Base-by-base conservation (phyloP, 139 green algal genomes). In the Closterium sp. region DNA sequence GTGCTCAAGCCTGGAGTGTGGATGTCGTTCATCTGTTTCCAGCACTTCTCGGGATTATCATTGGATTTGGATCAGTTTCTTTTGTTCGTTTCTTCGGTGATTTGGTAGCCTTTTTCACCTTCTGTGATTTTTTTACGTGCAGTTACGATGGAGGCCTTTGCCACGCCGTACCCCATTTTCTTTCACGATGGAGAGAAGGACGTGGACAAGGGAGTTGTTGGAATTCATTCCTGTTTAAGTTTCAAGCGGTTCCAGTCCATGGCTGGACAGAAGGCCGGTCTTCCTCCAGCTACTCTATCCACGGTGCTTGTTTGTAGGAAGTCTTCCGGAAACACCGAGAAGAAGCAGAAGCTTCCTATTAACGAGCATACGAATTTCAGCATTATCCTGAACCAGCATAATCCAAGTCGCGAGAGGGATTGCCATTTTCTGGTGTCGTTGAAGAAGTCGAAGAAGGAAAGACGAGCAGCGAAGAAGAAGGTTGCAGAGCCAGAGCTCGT, bases 331-430 rank as follows among this genome's bases (percentile, higher is more conserved):
- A 33, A 84, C 25, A n/a, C 87, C 23, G 87, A 93, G 21, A 93
- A 93, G 85, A 85, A 87, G 66, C 90, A 91, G 1, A 93, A 93
- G 85, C 33, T 93, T 32, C 90, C 90, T 66, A 93, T 93, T 31
- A 91, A 88, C 33, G 90, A 93, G 86, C 86, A 88, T 34, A 93
- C 90, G 0, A 93, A 93, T 30, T 93, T 93, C 87, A 69, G 21
- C 32, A 91, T 93, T 88, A 93, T 93, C 32, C 34, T 93, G 21
- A 93, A 93, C 69, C 90, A 93, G 87, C 90, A 93, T 34, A 88
- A 91, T 81, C 90, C 90, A 33, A 86, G 34, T 28, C 32, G 33
- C 28, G 90, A 93, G 85, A 35, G 32, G n/a, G 90, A 88, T 12
- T 66, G 33, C 7, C 86, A 90, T 34, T 93, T 93, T 38, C 85